These are phyloP conservation scores for Lachnellula subtilissima DNA, from an alignment of 2,329 filamentous ascomycete genomes.

Conservation along the genomic window DNA sequence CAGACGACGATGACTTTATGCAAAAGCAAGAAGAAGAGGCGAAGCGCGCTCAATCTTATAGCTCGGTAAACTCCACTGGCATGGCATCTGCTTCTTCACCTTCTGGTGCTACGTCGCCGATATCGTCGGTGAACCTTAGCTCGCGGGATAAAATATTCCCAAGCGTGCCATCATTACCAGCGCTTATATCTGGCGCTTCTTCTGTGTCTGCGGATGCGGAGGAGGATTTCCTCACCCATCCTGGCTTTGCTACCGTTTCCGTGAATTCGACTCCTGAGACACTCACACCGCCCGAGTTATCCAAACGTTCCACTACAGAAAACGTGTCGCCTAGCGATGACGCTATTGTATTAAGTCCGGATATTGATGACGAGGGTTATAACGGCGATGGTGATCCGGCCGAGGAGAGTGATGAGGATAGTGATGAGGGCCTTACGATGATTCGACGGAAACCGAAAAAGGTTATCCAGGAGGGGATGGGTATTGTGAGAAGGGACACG, in stretches of 20 bases:
- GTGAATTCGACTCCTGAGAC: slow-evolving; percentile 31
- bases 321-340: neutral
- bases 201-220: slow-evolving; percentile 60
- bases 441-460: slow-evolving; percentile 22
- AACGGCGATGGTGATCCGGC: slow-evolving; percentile 26
- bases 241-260: slow-evolving; percentile 33
- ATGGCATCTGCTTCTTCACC: slow-evolving; percentile 39
- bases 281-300: slow-evolving; percentile 25
- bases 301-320: slow-evolving; percentile 18
- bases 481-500: slow-evolving; percentile 46
- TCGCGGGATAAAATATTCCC: slow-evolving; percentile 41
- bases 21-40: slow-evolving; percentile 18
- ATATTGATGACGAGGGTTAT: slow-evolving; percentile 28
- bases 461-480: no score
- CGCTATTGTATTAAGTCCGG: neutral
- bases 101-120: slow-evolving; percentile 25
- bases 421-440: slow-evolving; percentile 32
- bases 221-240: slow-evolving; percentile 51
- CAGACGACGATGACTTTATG: slow-evolving; percentile 38
- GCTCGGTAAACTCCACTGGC: slow-evolving; percentile 27
- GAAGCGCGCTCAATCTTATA: slow-evolving; percentile 26
- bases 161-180: slow-evolving; percentile 60
- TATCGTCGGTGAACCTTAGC: slow-evolving; percentile 43
- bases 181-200: slow-evolving; percentile 58
- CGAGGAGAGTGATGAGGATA: slow-evolving; percentile 29